Evolutionary conservation across 129 eudicot genomes (phyloP).

Genomic region (Ambrosia artemisiifolia): DNA sequence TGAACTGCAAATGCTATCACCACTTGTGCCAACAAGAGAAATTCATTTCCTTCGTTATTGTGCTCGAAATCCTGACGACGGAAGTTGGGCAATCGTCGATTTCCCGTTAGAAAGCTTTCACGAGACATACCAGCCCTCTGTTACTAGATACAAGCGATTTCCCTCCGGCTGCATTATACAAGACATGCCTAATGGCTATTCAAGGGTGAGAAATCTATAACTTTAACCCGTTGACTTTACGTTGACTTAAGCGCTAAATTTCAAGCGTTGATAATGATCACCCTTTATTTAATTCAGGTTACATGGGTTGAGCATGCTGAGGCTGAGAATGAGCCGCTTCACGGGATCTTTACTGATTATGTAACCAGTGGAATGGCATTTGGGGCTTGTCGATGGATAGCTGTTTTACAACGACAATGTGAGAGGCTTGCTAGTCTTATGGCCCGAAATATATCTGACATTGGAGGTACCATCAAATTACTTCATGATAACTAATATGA

Average conservation of each 20-base stretch:
- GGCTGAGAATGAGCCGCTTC: constrained; percentile 67
- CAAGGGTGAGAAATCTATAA: constrained; percentile 55
- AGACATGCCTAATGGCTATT: constrained; percentile 99
- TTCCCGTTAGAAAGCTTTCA: constrained; percentile 75
- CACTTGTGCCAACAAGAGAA: constrained; percentile 92
- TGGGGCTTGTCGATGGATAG: constrained; percentile 92
- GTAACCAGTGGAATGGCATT: constrained; percentile 71
- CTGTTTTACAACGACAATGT: constrained; percentile 80
- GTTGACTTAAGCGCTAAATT: no score
- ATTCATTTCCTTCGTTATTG: constrained; percentile 85
- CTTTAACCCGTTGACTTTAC: no score
- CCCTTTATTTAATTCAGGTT: constrained; percentile 41
- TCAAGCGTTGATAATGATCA: not conserved
- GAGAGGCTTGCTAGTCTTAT: constrained; percentile 96
- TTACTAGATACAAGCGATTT: constrained; percentile 58
- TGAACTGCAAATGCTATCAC: constrained; percentile 80
- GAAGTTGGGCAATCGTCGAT: constrained; percentile 88
- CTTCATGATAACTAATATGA: not conserved
- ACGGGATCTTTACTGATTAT: constrained; percentile 51
- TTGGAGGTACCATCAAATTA: constrained; percentile 56
- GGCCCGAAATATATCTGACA: constrained; percentile 92
- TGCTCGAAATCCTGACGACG: constrained; percentile 78
- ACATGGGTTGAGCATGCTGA: constrained; percentile 98
- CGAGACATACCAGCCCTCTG: constrained; percentile 42
- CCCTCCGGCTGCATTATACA: constrained; percentile 95